Percentiles rank a stretch among this genome's conserved stretches.
phyloP scores from a whole-genome alignment of 371 early-diverging fungal species.

The Syncephalastrum racemosum region DNA sequence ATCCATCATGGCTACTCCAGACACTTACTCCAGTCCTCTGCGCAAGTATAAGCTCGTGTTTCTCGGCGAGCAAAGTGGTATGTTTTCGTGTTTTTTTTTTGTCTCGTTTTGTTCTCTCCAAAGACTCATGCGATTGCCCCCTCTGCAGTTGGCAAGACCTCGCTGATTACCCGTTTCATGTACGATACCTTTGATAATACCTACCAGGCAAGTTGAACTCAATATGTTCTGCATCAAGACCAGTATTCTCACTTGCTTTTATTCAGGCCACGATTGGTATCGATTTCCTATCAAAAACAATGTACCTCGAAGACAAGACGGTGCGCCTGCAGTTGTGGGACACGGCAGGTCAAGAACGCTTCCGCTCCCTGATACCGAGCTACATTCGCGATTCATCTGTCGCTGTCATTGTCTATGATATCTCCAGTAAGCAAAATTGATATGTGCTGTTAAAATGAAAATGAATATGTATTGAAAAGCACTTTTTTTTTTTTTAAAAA shows the following conservation, averaged over 20 bases:
- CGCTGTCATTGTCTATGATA: constrained; percentile 96
- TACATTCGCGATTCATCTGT: constrained; percentile 98
- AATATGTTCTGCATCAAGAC: too few species aligned
- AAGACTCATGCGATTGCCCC: background rate
- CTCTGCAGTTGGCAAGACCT: constrained; percentile 96
- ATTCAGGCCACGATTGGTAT: constrained; percentile 98
- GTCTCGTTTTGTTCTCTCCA: too few species aligned
- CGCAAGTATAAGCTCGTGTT: constrained; percentile 91
- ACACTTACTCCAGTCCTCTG: constrained; percentile 59
- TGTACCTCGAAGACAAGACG: constrained; percentile 93
- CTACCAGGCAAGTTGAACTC: constrained; percentile 72
- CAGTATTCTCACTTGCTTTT: background rate
- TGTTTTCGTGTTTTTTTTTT: too few species aligned
- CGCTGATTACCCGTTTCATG: constrained; percentile 98
- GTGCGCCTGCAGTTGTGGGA: constrained; percentile 99
- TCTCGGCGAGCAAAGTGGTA: constrained; percentile 96
- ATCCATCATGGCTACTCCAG: constrained; percentile 24
- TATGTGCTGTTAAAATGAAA: background rate
- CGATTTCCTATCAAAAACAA: constrained; percentile 98
- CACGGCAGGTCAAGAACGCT: constrained; percentile 99
- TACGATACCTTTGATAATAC: constrained; percentile 97
- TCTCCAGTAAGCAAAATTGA: constrained; percentile 79
- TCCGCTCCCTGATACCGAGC: constrained; percentile 95
- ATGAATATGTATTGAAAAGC: background rate
- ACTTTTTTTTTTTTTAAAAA: background rate